Evolutionary conservation across 768 basidiomycete genomes (phyloP).

Genomic region (Phylloporus sp.): DNA sequence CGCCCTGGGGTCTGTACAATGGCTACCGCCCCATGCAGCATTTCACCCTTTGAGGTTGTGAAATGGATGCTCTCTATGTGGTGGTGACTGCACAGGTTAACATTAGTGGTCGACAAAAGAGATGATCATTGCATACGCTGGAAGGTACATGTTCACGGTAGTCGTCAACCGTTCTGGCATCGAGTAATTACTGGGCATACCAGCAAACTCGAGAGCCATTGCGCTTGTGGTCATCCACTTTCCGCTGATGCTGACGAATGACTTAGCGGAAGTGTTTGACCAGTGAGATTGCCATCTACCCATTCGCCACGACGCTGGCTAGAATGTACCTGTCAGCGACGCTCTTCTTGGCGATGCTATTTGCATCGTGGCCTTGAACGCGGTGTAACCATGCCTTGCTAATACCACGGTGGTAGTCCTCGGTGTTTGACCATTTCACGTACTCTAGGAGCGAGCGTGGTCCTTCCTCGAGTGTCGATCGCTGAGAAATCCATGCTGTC

Average conservation of each 20-base stretch:
- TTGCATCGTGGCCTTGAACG: constrained; percentile 37
- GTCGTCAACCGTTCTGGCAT: constrained; percentile 32
- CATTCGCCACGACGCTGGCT: constrained; percentile 68
- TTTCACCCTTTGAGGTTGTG: constrained; percentile 34
- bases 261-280: background rate
- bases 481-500: constrained; percentile 49
- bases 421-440: constrained; percentile 65
- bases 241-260: constrained; percentile 55
- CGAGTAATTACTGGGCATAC: constrained; percentile 33
- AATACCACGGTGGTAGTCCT: constrained; percentile 65
- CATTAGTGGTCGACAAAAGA: background rate
- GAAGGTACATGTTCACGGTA: constrained; percentile 56
- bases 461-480: background rate
- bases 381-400: constrained; percentile 60
- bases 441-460: constrained; percentile 15
- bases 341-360: constrained; percentile 37
- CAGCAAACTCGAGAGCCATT: constrained; percentile 70
- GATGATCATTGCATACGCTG: constrained; percentile 43
- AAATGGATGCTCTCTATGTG: constrained; percentile 76
- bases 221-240: constrained; percentile 59
- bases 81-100: constrained; percentile 49
- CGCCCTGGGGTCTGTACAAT: constrained; percentile 63
- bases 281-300: constrained; percentile 34
- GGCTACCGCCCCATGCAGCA: constrained; percentile 61
- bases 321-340: constrained; percentile 63